phyloP scores from a whole-genome alignment of 192 early-diverging fungal species.

The Martensiomyces pterosporus region DNA sequence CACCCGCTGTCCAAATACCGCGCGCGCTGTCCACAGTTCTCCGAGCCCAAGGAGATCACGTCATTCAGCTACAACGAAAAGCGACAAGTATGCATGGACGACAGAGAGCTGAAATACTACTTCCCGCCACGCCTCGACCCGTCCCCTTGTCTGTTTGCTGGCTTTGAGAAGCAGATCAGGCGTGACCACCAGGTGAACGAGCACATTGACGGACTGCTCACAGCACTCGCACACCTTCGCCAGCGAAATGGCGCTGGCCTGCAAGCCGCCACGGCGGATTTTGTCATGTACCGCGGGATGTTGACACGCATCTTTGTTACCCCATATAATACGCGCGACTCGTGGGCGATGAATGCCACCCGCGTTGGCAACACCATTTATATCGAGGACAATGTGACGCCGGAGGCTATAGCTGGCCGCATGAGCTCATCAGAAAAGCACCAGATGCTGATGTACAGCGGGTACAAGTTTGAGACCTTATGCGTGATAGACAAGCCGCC shows the following conservation, averaged over 20 bases:
- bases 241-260: constrained; percentile 1
- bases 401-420: constrained; percentile 33
- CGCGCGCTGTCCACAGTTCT: constrained; percentile 45
- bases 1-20: constrained; percentile 43
- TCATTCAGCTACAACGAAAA: constrained; percentile 63
- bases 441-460: constrained; percentile 76
- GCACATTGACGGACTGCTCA: constrained; percentile 77
- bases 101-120: constrained; percentile 41
- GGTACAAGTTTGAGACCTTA: constrained; percentile 86
- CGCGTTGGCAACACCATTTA: constrained; percentile 59
- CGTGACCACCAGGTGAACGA: constrained; percentile 61
- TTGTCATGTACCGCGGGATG: constrained; percentile 82
- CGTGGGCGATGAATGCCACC: constrained; percentile 80
- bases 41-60: constrained; percentile 60
- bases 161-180: constrained; percentile 64
- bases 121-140: constrained; percentile 11
- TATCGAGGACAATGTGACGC: constrained; percentile 67
- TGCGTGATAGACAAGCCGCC: constrained; percentile 62
- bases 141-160: constrained; percentile 55
- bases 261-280: constrained; percentile 31
- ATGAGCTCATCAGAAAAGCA: constrained; percentile 50
- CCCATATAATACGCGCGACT: constrained; percentile 70
- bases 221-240: constrained; percentile 50
- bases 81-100: constrained; percentile 58
- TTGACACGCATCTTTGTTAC: constrained; percentile 82